Evolutionary conservation across 768 basidiomycete genomes (phyloP), one percentile per base, ranked within the genome.

Genomic region (Auriculariales sp.): DNA sequence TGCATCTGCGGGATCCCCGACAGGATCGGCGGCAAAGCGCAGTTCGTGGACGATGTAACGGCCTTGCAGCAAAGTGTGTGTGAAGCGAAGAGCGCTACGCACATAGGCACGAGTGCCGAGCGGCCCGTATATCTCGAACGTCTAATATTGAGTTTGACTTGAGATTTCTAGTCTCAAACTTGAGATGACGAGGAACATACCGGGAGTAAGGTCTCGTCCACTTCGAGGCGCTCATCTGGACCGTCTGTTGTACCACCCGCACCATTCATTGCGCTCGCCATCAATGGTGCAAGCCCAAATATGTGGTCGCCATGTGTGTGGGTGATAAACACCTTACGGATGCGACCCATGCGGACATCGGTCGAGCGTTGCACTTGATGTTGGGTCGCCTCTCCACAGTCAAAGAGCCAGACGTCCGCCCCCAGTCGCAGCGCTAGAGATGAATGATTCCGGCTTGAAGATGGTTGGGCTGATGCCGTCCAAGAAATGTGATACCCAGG

Each of bases 301-400:
- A 88, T 83, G 61, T 90, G 85, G 62, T 88, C 83, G 3, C 86
- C 88, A 65, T 92, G 90, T 0, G 83, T 83, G 64, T 93, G 90
- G 1, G 90, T 91, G 52, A 92, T 78, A 61, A 91, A 90, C 25
- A 93, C 76, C 62, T 88, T 89, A 52, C 75, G 72, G 45, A 91
- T 81, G 58, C 63, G 80, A 28, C 85, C 81, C 79, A 87, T 82
- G 62, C 78, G 83, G n/a, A 91, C 70, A 53, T 81, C 83, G 60
- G 73, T 77, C 28, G 36, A 45, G 27, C 48, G 62, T 44, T 87
- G 83, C 3, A 89, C 56, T 56, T 79, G 85, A 57, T 82, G 76
- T 57, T 88, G 86, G 2, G 86, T 88, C 12, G 78, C 84, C 63
- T 89, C 86, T 19, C 86, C 86, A 61, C 86, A 89, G 59, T 89